phyloP scores from a whole-genome alignment of 2,329 filamentous ascomycete species.

The Uncinocarpus reesii region DNA sequence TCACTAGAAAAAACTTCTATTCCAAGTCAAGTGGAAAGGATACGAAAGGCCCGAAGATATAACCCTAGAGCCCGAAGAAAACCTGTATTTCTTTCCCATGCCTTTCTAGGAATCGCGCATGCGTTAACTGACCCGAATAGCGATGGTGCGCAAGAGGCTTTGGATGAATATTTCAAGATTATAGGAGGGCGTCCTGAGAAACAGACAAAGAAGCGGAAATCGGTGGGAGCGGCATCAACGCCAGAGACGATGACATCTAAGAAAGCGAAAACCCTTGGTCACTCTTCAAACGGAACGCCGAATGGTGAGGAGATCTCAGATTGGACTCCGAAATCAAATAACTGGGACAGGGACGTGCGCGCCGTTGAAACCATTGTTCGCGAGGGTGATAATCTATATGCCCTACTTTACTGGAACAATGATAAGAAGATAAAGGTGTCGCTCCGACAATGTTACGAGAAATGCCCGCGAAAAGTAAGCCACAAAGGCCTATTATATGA shows the following conservation, averaged over 20 bases:
- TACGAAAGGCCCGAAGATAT: conserved; percentile 36
- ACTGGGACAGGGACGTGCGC: conserved; percentile 37
- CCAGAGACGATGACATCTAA: conserved; percentile 22
- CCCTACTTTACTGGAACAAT: conserved; percentile 37
- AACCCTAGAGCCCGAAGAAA: conserved; percentile 39
- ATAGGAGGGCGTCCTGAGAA: conserved; percentile 35
- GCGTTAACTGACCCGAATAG: conserved; percentile 22
- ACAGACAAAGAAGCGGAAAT: conserved; percentile 20
- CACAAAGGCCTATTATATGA: background rate
- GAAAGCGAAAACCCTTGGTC: conserved; percentile 18
- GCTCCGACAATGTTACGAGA: conserved; percentile 34
- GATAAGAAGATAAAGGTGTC: conserved; percentile 36
- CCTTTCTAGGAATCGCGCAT: background rate
- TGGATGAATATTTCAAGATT: conserved; percentile 34
- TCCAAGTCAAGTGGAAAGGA: conserved; percentile 41
- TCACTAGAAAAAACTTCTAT: conserved; percentile 29
- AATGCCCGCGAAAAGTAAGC: conserved; percentile 35
- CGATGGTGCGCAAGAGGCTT: conserved; percentile 31
- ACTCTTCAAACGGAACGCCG: conserved; percentile 18
- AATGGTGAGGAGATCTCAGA: conserved; percentile 19
- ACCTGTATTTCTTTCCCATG: conserved; percentile 24
- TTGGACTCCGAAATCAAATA: conserved; percentile 34
- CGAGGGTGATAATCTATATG: conserved; percentile 30
- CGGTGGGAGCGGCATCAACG: conserved; percentile 24
- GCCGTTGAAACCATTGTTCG: conserved; percentile 37